Base-by-base conservation (phyloP, 495 filamentous ascomycete genomes). In the Clohesyomyces aquaticus region DNA sequence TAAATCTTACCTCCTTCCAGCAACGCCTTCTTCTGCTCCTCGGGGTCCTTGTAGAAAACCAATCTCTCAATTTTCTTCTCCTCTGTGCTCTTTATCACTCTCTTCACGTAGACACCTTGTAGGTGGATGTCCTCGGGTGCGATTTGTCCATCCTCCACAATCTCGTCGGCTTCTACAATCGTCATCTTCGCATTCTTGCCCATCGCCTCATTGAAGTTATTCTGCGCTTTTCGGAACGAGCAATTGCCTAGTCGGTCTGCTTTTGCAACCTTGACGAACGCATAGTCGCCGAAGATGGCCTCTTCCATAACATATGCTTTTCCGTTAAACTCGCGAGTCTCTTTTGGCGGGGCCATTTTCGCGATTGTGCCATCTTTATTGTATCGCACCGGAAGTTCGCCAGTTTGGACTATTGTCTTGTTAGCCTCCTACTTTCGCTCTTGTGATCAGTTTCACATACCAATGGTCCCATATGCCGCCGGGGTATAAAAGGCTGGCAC, bases 121-220 rank as follows among this genome's bases (percentile, higher is more conserved):
- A 96, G 77, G 76, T 96, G 91, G 6, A 96, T 84, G 28, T 88
- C 82, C 56, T 88, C 87, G 2, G 92, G 90, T 0, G 87, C 76
- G 70, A 96, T 92, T 71, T 89, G 88, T 46, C 92, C 92, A 0
- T 86, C 83, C 74, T 92, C 89, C 18, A 96, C 92, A 65, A 96
- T 93, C 62, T 96, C 80, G 73, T 96, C 92, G 9, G 92, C 92
- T 77, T 96, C 92, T 23, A 96, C 92, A 50, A 96, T 93, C 49
- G 92, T 96, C 75, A 88, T 82, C 77, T 90, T 91, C 19, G 91
- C 92, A 73, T 94, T 94, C 63, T 91, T 87, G 55, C 87, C 92
- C 92, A 96, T 96, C 47, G 87, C 90, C 27, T 90, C 91, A 76
- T 96, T 96, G 83, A 96, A 96, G 77, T 96, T 96, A 63, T 88